Evolutionary conservation across 495 filamentous ascomycete species (phyloP).

Genomic region (Pyronema domesticum): DNA sequence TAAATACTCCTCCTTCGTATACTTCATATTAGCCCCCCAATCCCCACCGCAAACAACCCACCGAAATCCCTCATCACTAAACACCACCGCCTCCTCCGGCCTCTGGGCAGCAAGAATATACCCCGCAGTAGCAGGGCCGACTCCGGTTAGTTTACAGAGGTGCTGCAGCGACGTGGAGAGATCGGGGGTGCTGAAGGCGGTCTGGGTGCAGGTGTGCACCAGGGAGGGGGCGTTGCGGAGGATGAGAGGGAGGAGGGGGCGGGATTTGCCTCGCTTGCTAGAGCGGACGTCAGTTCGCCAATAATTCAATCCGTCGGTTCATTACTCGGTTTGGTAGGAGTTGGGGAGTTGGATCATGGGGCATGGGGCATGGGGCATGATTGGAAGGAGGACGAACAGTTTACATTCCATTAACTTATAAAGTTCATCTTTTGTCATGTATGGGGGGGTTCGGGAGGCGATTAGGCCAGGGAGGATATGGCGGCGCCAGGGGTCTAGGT

Average conservation of each 20-base stretch:
- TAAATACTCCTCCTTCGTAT: conserved; percentile 32
- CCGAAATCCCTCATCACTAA: conserved; percentile 36
- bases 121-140: conserved; percentile 37
- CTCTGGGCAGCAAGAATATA: conserved; percentile 30
- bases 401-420: conserved; percentile 24
- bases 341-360: neutral
- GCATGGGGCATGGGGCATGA: too few relatives aligned
- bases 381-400: too few relatives aligned
- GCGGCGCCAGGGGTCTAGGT: conserved; percentile 12
- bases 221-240: conserved; percentile 24
- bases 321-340: too few relatives aligned
- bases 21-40: conserved; percentile 33
- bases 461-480: neutral
- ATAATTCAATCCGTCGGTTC: too few relatives aligned
- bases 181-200: conserved; percentile 19
- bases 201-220: conserved; percentile 18
- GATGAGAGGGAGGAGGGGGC: conserved; percentile 31
- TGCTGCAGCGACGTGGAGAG: neutral
- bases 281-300: too few relatives aligned
- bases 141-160: conserved; percentile 26
- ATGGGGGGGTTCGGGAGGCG: conserved; percentile 1
- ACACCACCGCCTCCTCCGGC: conserved; percentile 29
- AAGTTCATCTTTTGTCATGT: conserved; percentile 19
- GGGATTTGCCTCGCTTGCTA: conserved; percentile 36
- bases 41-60: conserved; percentile 29